These are phyloP conservation scores for Sporobolus alterniflorus DNA, from an alignment of 202 grass and related monocot genomes.

Conservation along the genomic window DNA sequence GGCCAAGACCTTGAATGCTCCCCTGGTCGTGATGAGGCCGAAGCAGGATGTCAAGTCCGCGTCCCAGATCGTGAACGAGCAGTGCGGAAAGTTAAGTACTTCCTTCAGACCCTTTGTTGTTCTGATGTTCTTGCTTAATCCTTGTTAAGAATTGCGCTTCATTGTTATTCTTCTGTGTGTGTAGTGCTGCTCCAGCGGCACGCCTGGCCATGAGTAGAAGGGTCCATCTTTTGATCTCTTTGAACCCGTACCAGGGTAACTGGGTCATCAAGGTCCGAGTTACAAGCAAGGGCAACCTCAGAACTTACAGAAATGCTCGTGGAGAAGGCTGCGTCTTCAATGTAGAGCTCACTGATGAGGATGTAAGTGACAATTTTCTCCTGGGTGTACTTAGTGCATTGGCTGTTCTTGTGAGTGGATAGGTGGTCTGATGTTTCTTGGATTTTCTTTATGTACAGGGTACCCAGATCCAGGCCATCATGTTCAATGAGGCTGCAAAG, in stretches of 20 bases:
- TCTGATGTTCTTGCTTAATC: not conserved
- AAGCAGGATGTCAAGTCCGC: conserved; percentile 78
- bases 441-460: conserved; percentile 56
- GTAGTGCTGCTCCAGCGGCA: conserved; percentile 84
- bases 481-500: conserved; percentile 93
- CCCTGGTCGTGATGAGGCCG: conserved; percentile 45
- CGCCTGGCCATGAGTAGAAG: conserved; percentile 84
- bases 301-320: conserved; percentile 81
- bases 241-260: conserved; percentile 96
- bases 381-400: not conserved
- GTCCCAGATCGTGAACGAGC: conserved; percentile 81
- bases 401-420: not conserved
- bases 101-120: not conserved
- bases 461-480: conserved; percentile 97
- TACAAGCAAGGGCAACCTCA: conserved; percentile 89
- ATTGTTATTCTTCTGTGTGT: not conserved
- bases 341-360: conserved; percentile 94
- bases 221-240: conserved; percentile 77
- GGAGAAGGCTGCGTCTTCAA: conserved; percentile 96
- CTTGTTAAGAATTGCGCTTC: not conserved
- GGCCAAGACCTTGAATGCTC: conserved; percentile 25
- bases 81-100: conserved; percentile 79
- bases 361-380: conserved; percentile 62
- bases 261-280: conserved; percentile 98
- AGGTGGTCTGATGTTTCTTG: not conserved